A percentile compares a stretch with the other conserved stretches of the same genome.
These are phyloP conservation scores for Leccinum pachyderme DNA, from an alignment of 1,284 basidiomycete species.

Conservation along the genomic window DNA sequence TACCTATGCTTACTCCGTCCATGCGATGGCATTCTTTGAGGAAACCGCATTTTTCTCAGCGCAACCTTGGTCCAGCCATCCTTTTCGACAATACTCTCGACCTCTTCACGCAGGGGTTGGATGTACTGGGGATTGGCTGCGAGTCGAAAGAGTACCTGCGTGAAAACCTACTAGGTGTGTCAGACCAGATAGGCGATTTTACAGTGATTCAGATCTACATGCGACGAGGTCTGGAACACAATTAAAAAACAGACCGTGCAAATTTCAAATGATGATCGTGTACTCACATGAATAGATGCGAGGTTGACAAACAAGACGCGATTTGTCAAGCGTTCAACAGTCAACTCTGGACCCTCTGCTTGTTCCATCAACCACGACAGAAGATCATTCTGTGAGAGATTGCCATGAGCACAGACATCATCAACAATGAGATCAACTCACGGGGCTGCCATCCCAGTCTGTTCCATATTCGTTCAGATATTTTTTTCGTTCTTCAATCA, in stretches of 20 bases:
- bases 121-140: background rate
- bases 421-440: slow-evolving; percentile 15
- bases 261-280: background rate
- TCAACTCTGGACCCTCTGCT: slow-evolving; percentile 31
- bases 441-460: slow-evolving; percentile 38
- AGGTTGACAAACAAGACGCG: slow-evolving; percentile 40
- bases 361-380: slow-evolving; percentile 44
- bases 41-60: slow-evolving; percentile 10
- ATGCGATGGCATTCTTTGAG: slow-evolving; percentile 9
- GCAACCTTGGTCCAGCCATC: background rate
- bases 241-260: background rate
- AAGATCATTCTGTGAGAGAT: slow-evolving; percentile 32
- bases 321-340: slow-evolving; percentile 30
- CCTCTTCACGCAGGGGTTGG: slow-evolving; percentile 36
- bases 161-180: background rate
- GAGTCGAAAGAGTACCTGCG: slow-evolving; percentile 20
- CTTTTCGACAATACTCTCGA: slow-evolving; percentile 24
- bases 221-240: background rate
- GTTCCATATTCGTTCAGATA: slow-evolving; percentile 33
- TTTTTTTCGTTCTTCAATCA: slow-evolving; percentile 38
- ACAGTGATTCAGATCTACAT: background rate
- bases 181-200: background rate
- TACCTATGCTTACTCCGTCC: slow-evolving; percentile 2
- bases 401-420: background rate
- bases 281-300: background rate